These are phyloP conservation scores for Apiotrichum akiyoshidainum DNA, from an alignment of 1,284 basidiomycete genomes.

Conservation along the genomic window DNA sequence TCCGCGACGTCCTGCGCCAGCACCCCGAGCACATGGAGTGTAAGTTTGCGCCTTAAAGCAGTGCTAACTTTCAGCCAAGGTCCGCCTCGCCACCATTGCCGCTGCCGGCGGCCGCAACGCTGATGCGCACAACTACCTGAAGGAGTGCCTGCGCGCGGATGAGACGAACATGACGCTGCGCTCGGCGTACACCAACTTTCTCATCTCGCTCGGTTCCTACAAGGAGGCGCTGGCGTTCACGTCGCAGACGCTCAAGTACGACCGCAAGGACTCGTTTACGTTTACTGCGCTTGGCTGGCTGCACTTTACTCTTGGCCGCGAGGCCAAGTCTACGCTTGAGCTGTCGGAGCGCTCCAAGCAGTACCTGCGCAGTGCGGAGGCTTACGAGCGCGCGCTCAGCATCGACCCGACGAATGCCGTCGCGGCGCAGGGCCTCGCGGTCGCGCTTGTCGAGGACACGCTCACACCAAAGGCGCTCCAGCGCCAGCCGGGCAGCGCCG, in stretches of 20 bases:
- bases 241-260: slow-evolving; percentile 73
- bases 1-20: slow-evolving; percentile 72
- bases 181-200: slow-evolving; percentile 79
- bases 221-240: slow-evolving; percentile 82
- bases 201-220: slow-evolving; percentile 57
- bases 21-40: slow-evolving; percentile 94
- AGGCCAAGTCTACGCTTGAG: slow-evolving; percentile 53
- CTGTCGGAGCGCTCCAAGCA: slow-evolving; percentile 69
- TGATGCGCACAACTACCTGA: slow-evolving; percentile 79
- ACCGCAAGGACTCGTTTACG: slow-evolving; percentile 83
- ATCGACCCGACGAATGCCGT: slow-evolving; percentile 78
- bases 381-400: slow-evolving; percentile 81
- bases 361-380: slow-evolving; percentile 78
- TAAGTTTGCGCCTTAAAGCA: slow-evolving; percentile 49
- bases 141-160: slow-evolving; percentile 62
- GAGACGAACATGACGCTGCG: slow-evolving; percentile 53
- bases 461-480: slow-evolving; percentile 55
- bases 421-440: slow-evolving; percentile 88
- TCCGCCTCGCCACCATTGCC: slow-evolving; percentile 77
- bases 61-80: slow-evolving; percentile 63
- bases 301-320: slow-evolving; percentile 75
- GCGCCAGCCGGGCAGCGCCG: slow-evolving; percentile 49
- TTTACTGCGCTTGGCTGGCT: slow-evolving; percentile 83
- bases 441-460: slow-evolving; percentile 84
- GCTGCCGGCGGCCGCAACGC: slow-evolving; percentile 64